Conservation (phyloP, 305 asterid species). For the Withania somnifera region DNA sequence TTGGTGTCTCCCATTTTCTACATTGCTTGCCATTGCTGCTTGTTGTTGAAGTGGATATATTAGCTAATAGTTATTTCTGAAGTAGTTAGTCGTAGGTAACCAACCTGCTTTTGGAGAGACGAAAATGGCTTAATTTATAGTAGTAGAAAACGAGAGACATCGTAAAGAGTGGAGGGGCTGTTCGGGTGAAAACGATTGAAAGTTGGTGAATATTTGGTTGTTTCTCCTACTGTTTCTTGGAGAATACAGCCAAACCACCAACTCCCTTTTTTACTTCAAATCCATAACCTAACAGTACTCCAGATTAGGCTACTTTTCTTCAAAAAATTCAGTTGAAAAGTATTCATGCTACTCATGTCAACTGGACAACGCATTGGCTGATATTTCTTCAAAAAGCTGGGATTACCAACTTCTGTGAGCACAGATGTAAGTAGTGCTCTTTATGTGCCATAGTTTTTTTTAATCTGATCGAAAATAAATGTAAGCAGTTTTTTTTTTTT, state of each 20-base stretch:
- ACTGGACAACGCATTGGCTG: not conserved
- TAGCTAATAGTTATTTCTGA: not conserved
- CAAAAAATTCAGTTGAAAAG: not conserved
- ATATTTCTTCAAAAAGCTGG: no score
- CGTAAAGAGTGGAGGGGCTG: not conserved
- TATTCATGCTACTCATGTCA: not conserved
- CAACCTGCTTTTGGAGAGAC: not conserved
- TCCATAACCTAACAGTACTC: not conserved
- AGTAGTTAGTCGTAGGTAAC: not conserved
- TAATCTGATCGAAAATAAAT: no score
- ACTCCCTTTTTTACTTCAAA: not conserved
- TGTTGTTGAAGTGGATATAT: not conserved
- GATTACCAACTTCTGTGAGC: no score
- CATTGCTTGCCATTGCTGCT: not conserved
- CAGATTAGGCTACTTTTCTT: not conserved
- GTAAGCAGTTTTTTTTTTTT: no score
- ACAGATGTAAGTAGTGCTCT: no score
- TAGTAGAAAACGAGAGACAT: not conserved
- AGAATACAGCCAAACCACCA: not conserved
- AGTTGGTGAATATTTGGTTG: not conserved
- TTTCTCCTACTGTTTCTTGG: not conserved
- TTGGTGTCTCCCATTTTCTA: constrained; percentile 20
- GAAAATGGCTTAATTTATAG: not conserved
- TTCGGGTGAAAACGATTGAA: not conserved
- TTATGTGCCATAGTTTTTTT: no score